phyloP scores from a whole-genome alignment of 495 filamentous ascomycete species.

The Sporormia fimetaria region DNA sequence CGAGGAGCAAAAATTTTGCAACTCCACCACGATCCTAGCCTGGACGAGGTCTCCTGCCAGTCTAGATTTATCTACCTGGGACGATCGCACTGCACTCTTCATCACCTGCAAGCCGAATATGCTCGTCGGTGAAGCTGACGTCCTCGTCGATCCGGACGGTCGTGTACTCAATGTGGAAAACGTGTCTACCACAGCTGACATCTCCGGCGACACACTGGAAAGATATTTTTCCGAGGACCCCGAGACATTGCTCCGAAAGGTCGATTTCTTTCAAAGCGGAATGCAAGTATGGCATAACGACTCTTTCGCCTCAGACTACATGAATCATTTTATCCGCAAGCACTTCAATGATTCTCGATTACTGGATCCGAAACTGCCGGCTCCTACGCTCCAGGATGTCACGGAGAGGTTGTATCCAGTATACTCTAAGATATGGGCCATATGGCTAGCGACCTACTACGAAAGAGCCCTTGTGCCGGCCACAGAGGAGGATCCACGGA shows the following conservation, averaged over 20 bases:
- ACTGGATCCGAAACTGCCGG: conserved; percentile 27
- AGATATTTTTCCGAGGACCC: conserved; percentile 5
- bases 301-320: conserved; percentile 29
- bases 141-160: too few relatives aligned
- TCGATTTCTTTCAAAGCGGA: background rate
- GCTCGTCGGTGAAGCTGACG: too few relatives aligned
- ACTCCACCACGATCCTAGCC: background rate
- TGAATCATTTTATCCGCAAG: conserved; percentile 30
- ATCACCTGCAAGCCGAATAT: too few relatives aligned
- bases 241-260: conserved; percentile 1
- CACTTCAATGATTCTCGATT: conserved; percentile 17
- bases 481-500: background rate
- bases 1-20: conserved; percentile 3
- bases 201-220: background rate
- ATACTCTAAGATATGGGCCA: conserved; percentile 32
- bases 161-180: too few relatives aligned
- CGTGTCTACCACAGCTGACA: too few relatives aligned
- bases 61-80: conserved; percentile 1
- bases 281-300: conserved; percentile 32
- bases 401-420: conserved; percentile 18
- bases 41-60: background rate
- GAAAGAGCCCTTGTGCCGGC: conserved; percentile 23
- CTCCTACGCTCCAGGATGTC: conserved; percentile 24
- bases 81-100: background rate
- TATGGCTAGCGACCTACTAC: conserved; percentile 27